Evolutionary conservation across 768 basidiomycete species (phyloP).

Genomic region (Lentinula raphanica): DNA sequence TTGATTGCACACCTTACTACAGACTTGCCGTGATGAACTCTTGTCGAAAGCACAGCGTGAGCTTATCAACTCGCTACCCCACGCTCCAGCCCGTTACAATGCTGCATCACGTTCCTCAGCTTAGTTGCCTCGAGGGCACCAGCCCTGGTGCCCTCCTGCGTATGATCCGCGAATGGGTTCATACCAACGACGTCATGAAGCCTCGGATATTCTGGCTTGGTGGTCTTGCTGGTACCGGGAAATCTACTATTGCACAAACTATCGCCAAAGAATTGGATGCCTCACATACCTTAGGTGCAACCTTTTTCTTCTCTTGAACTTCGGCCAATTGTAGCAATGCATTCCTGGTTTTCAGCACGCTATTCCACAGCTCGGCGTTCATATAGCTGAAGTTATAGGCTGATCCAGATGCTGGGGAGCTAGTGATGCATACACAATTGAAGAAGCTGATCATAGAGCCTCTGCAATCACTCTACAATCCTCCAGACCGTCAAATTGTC

Average conservation of each 20-base stretch:
- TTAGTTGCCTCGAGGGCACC: background rate
- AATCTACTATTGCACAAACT: slow-evolving; percentile 16
- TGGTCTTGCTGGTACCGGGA: slow-evolving; percentile 19
- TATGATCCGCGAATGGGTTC: background rate
- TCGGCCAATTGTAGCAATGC: slow-evolving; percentile 9
- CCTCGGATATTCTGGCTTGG: slow-evolving; percentile 18
- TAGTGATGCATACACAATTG: slow-evolving; percentile 9
- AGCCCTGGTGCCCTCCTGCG: background rate
- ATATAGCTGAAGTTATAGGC: slow-evolving; percentile 4
- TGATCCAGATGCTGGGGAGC: slow-evolving; percentile 9
- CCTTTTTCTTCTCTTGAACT: slow-evolving; percentile 20
- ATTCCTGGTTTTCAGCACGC: slow-evolving; percentile 14
- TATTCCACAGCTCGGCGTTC: slow-evolving; percentile 6
- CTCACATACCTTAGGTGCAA: slow-evolving; percentile 13
- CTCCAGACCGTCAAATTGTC: slow-evolving; percentile 5
- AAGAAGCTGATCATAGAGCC: slow-evolving; percentile 15
- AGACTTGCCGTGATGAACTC: background rate
- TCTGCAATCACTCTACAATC: background rate
- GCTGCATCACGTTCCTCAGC: background rate
- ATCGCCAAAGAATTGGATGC: slow-evolving; percentile 3
- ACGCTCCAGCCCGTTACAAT: background rate
- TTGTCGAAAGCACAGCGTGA: background rate
- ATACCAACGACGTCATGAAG: slow-evolving; percentile 20
- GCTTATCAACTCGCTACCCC: background rate
- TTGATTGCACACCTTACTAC: background rate